Conservation (phyloP, 495 filamentous ascomycete species). For the Penicillium ucsense region DNA sequence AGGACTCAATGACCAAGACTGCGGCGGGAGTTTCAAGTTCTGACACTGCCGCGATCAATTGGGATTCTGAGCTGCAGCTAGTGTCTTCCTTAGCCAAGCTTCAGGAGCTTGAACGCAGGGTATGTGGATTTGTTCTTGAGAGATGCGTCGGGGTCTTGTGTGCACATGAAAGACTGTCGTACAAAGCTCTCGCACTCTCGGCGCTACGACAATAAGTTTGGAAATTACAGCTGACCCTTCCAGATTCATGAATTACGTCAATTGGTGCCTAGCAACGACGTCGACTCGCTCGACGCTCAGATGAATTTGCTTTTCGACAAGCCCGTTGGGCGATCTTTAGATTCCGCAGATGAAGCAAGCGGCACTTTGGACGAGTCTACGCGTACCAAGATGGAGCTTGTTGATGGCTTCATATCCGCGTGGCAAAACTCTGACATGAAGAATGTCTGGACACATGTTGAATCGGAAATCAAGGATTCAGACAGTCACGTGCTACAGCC, state of each 20-base stretch:
- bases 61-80: slow-evolving; percentile 32
- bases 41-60: slow-evolving; percentile 4
- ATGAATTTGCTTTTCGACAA: slow-evolving; percentile 8
- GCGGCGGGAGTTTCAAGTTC: not conserved
- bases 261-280: slow-evolving; percentile 27
- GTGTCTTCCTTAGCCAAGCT: slow-evolving; percentile 35
- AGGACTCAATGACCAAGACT: not conserved
- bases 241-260: slow-evolving; percentile 36
- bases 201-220: not conserved
- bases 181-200: too few species aligned
- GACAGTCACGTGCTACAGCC: slow-evolving; percentile 29
- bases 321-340: slow-evolving; percentile 2
- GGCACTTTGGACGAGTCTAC: slow-evolving; percentile 19
- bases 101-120: slow-evolving; percentile 32
- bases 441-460: slow-evolving; percentile 26
- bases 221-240: not conserved
- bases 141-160: too few species aligned
- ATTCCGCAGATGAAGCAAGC: slow-evolving; percentile 20
- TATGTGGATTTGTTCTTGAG: slow-evolving; percentile 4
- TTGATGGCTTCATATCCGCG: slow-evolving; percentile 23
- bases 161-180: too few species aligned
- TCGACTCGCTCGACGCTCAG: slow-evolving; percentile 27
- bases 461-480: slow-evolving; percentile 25
- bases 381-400: slow-evolving; percentile 17
- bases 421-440: slow-evolving; percentile 31